Percentiles rank a stretch among this genome's conserved stretches.
These are phyloP conservation scores for Volutella citrinella DNA, from an alignment of 2,329 filamentous ascomycete species.

Conservation along the genomic window DNA sequence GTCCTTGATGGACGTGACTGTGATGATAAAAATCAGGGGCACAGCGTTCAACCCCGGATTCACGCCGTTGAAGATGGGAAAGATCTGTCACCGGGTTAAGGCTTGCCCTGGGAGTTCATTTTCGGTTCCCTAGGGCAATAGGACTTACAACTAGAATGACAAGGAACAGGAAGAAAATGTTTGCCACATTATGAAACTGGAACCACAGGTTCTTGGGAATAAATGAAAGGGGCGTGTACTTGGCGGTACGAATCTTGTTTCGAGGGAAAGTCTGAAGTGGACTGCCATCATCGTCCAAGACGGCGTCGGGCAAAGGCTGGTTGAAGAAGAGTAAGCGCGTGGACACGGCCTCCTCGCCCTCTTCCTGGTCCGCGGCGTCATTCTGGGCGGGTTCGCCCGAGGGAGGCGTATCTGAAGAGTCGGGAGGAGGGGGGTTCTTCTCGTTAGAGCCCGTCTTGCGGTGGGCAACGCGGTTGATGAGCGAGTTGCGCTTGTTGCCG, in stretches of 20 bases:
- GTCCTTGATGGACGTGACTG: slow-evolving; percentile 88
- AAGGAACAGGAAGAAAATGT: slow-evolving; percentile 96
- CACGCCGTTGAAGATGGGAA: slow-evolving; percentile 88
- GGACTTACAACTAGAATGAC: slow-evolving; percentile 85
- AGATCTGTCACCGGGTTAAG: slow-evolving; percentile 61
- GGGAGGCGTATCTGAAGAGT: slow-evolving; percentile 24
- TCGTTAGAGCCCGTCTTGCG: slow-evolving; percentile 60
- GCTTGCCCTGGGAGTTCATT: slow-evolving; percentile 1
- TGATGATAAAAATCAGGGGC: slow-evolving; percentile 88
- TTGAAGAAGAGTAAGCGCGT: slow-evolving; percentile 79
- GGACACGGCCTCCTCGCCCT: slow-evolving; percentile 38
- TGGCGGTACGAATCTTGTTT: slow-evolving; percentile 97
- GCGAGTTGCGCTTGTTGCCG: slow-evolving; percentile 74
- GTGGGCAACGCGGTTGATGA: slow-evolving; percentile 73
- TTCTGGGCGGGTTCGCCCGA: slow-evolving; percentile 24
- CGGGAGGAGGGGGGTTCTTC: slow-evolving; percentile 56
- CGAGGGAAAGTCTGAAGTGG: slow-evolving; percentile 69
- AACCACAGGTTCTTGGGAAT: slow-evolving; percentile 96
- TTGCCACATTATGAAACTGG: slow-evolving; percentile 98
- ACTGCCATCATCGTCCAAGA: slow-evolving; percentile 77
- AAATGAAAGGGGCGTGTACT: slow-evolving; percentile 94
- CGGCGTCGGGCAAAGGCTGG: slow-evolving; percentile 68
- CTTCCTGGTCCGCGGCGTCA: slow-evolving; percentile 31
- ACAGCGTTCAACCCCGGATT: slow-evolving; percentile 89
- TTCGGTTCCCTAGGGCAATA: slow-evolving; percentile 2